Percentiles rank a stretch among this genome's conserved stretches.
Evolutionary conservation across 495 filamentous ascomycete genomes (phyloP).

Genomic region (Chaetomidium leptoderma): DNA sequence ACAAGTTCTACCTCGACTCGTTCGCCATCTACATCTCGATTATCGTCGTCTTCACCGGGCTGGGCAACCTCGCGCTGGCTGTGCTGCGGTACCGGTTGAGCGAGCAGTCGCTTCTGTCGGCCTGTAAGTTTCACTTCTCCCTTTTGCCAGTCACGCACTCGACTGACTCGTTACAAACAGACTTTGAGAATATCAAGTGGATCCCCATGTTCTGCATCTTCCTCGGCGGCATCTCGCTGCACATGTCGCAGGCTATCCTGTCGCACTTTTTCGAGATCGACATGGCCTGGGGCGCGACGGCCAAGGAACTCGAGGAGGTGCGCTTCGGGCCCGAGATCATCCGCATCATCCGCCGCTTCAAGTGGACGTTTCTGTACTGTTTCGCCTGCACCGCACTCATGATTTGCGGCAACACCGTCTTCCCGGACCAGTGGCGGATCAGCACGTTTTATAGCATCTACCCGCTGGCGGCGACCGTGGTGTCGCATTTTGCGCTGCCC

Average conservation of each 20-base stretch:
- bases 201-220: constrained; percentile 64
- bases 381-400: constrained; percentile 44
- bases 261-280: constrained; percentile 69
- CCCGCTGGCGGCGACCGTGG: constrained; percentile 67
- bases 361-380: constrained; percentile 64
- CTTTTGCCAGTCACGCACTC: no score
- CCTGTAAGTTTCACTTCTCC: not conserved
- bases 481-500: constrained; percentile 64
- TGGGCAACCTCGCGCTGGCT: constrained; percentile 61
- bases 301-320: constrained; percentile 62
- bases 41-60: constrained; percentile 65
- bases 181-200: constrained; percentile 68
- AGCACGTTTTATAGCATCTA: constrained; percentile 73
- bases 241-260: constrained; percentile 62
- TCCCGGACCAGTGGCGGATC: constrained; percentile 64
- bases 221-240: constrained; percentile 65
- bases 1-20: constrained; percentile 71
- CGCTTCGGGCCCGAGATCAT: constrained; percentile 15
- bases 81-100: constrained; percentile 64
- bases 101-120: constrained; percentile 46
- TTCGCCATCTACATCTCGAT: constrained; percentile 73
- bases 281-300: constrained; percentile 68
- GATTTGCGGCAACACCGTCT: constrained; percentile 60
- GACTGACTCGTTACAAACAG: not conserved
- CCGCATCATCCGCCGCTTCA: constrained; percentile 48